Base-by-base conservation (phyloP, 2,329 filamentous ascomycete species). In the Trichoderma breve region DNA sequence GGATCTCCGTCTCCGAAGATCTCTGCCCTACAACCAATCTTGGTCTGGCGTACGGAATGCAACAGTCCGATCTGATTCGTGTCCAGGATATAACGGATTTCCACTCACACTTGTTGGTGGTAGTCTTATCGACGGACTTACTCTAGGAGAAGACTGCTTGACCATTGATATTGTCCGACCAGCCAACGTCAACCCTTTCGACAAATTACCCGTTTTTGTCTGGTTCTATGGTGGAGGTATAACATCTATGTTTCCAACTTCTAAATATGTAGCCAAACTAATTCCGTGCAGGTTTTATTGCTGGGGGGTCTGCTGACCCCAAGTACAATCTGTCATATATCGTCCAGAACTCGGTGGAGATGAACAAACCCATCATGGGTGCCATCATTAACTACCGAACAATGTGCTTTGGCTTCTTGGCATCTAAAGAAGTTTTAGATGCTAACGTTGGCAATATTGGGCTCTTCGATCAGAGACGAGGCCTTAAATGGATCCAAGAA, bases 161-260 rank as follows among this genome's bases (percentile, higher is more conserved):
- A 64, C 62, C 6, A 64, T 64, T 64, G 62, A 64, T 6, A 64
- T 64, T 24, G 62, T 64, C 39, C 62, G 62, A 24, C 62, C 62
- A 51, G 62, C 62, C 6, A 64, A 64, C n/a, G n/a, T 21, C 18
- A 64, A 32, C 3, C 26, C 26, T 51, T 24, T 43, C 3, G 39
- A 64, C 39, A 64, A 64, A 21, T 51, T 64, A 18, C 62, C 62
- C 26, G 39, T 64, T 11, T 64, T 64, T 18, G 43, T 47, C 11
- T 64, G 62, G 62, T 64, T 64, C 32, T 64, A 64, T 14, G 62
- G 62, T 32, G 62, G 62, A 51, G 62, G 62, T 64, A 64, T 24
- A 64, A n/a, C 21, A 4, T 15, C 3, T 28, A 12, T 51, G 15
- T 1, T 2, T 7, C 1, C 36, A 6, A 8, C 36, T 6, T 24